phyloP scores from a whole-genome alignment of 192 early-diverging fungal species.

The Linnemannia hyalina region DNA sequence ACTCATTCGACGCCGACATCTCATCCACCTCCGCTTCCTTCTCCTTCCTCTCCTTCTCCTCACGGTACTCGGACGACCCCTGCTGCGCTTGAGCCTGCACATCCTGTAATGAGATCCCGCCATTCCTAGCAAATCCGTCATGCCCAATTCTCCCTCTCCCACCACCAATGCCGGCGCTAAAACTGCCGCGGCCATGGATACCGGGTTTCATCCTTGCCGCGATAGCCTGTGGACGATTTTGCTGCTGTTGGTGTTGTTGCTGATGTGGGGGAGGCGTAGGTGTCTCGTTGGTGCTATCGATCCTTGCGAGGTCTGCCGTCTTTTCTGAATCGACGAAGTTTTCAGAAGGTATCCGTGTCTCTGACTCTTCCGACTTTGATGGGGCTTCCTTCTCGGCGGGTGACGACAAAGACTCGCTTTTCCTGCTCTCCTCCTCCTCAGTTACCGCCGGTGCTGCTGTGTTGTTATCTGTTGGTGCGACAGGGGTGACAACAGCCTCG shows the following conservation, averaged over 20 bases:
- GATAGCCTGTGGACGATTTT: conserved; percentile 19
- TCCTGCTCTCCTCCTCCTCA: neutral
- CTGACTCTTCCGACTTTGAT: neutral
- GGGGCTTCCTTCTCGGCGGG: neutral
- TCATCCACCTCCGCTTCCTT: neutral
- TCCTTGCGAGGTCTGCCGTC: neutral
- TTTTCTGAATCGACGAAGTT: neutral
- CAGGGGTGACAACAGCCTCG: neutral
- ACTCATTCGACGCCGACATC: neutral
- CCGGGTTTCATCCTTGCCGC: conserved; percentile 33
- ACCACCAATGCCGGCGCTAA: conserved; percentile 15
- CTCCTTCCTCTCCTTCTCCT: neutral
- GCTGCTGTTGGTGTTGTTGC: neutral
- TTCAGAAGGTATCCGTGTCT: neutral
- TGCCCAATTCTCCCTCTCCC: conserved; percentile 11
- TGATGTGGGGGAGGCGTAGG: neutral
- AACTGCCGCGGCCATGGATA: conserved; percentile 19
- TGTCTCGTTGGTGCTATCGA: neutral
- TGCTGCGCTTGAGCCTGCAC: conserved; percentile 33
- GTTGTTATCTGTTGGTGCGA: no score
- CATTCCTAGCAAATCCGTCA: conserved; percentile 22
- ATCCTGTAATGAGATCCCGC: conserved; percentile 13
- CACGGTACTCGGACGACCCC: conserved; percentile 12
- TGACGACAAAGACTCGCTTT: neutral
- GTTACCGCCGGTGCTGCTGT: neutral